phyloP scores from a whole-genome alignment of 495 filamentous ascomycete genomes.

The Symbiotaphrina buchneri region DNA sequence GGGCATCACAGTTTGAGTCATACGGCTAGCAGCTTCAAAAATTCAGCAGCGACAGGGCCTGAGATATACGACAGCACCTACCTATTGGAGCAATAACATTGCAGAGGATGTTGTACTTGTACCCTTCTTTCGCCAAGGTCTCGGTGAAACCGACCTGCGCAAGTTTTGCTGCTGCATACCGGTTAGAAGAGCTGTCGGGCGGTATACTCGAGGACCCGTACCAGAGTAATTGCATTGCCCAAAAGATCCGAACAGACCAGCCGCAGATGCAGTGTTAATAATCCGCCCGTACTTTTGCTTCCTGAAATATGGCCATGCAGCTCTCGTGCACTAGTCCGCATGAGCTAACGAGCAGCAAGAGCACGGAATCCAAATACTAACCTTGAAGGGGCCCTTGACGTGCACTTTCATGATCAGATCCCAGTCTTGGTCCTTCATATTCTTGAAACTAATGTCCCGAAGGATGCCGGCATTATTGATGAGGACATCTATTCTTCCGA shows the following conservation, averaged over 20 bases:
- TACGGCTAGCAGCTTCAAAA: slow-evolving; percentile 59
- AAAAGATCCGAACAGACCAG: slow-evolving; percentile 88
- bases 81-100: slow-evolving; percentile 90
- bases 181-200: slow-evolving; percentile 5
- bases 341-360: slow-evolving; percentile 2
- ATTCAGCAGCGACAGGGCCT: background rate
- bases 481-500: slow-evolving; percentile 82
- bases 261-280: slow-evolving; percentile 90
- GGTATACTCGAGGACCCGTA: slow-evolving; percentile 9
- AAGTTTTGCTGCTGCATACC: slow-evolving; percentile 56
- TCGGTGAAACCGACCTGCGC: slow-evolving; percentile 95
- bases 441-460: slow-evolving; percentile 93
- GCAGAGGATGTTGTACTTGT: slow-evolving; percentile 93
- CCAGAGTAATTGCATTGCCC: slow-evolving; percentile 93
- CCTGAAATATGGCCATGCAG: slow-evolving; percentile 93
- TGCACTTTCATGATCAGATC: slow-evolving; percentile 86
- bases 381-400: slow-evolving; percentile 87
- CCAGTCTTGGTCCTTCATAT: slow-evolving; percentile 96
- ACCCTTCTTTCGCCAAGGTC: slow-evolving; percentile 90
- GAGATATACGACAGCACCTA: slow-evolving; percentile 11
- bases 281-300: slow-evolving; percentile 96
- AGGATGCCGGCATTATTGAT: slow-evolving; percentile 98
- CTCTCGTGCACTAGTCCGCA: slow-evolving; percentile 48
- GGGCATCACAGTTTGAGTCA: slow-evolving; percentile 97
- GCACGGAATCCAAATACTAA: slow-evolving; percentile 8